A percentile compares a stretch with the other conserved stretches of the same genome.
Conservation (phyloP, 1,139 yeast species). For the Protomyces inouyei region DNA sequence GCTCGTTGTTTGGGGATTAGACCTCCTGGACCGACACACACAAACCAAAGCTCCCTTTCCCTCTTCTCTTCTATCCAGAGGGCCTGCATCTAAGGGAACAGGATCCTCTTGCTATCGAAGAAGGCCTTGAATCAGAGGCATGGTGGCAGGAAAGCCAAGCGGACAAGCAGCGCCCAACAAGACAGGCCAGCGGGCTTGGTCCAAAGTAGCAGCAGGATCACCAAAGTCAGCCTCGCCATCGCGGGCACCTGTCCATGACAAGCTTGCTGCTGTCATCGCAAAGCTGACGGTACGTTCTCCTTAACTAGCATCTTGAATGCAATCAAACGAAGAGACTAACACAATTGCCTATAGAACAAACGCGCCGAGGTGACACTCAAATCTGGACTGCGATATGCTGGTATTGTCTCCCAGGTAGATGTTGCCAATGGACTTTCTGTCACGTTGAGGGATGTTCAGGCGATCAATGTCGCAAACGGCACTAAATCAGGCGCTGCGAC, state of each 20-base stretch:
- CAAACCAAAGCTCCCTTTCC: too few species aligned
- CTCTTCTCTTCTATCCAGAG: too few species aligned
- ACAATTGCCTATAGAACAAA: not conserved
- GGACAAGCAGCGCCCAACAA: not conserved
- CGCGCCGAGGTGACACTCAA: conserved; percentile 14
- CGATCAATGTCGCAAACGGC: conserved; percentile 31
- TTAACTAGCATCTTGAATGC: not conserved
- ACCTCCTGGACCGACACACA: too few species aligned
- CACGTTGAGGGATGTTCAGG: conserved; percentile 1
- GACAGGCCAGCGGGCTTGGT: conserved; percentile 8
- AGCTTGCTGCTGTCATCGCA: conserved; percentile 2
- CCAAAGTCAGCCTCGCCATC: not conserved
- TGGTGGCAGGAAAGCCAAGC: not conserved
- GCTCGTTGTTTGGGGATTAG: too few species aligned
- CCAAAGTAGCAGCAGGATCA: conserved; percentile 19
- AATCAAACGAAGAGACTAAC: not conserved
- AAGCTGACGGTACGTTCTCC: not conserved
- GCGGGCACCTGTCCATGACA: not conserved
- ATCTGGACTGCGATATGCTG: conserved; percentile 7
- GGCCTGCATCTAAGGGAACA: too few species aligned
- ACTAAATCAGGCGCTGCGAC: conserved; percentile 39
- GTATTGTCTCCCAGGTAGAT: not conserved
- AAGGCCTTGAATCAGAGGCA: not conserved
- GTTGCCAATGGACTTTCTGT: not conserved
- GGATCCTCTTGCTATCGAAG: too few species aligned